Conservation (phyloP, 2,329 filamentous ascomycete species). For the Fulvia fulva region DNA sequence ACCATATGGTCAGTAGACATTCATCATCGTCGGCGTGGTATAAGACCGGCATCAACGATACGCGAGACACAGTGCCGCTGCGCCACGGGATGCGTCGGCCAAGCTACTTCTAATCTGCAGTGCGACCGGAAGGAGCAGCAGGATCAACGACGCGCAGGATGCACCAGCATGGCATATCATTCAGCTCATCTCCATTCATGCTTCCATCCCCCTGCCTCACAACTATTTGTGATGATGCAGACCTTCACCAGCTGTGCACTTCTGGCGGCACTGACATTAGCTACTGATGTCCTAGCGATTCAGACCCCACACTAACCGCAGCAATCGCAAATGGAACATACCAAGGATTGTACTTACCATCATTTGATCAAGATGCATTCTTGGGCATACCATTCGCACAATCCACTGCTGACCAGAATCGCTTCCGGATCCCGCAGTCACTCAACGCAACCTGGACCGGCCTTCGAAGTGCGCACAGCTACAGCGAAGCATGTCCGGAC, state of each 20-base stretch:
- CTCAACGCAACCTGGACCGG: constrained; percentile 18
- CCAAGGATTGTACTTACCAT: constrained; percentile 35
- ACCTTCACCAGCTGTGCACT: background rate
- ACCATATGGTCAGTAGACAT: no score
- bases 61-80: background rate
- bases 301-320: background rate
- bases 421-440: constrained; percentile 30
- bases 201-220: background rate
- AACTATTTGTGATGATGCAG: background rate
- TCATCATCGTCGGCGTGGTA: background rate
- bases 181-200: background rate
- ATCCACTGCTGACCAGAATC: constrained; percentile 30
- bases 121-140: background rate
- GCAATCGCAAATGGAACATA: constrained; percentile 38
- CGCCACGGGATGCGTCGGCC: background rate
- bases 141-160: background rate
- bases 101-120: background rate
- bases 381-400: constrained; percentile 41
- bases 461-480: constrained; percentile 11
- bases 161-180: background rate
- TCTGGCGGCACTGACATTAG: background rate
- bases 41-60: background rate
- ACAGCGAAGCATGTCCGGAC: constrained; percentile 21
- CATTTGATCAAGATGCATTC: constrained; percentile 46
- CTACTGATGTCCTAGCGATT: background rate